Evolutionary conservation across 2,329 filamentous ascomycete species (phyloP).

Genomic region (Fonsecaea pugnacius): DNA sequence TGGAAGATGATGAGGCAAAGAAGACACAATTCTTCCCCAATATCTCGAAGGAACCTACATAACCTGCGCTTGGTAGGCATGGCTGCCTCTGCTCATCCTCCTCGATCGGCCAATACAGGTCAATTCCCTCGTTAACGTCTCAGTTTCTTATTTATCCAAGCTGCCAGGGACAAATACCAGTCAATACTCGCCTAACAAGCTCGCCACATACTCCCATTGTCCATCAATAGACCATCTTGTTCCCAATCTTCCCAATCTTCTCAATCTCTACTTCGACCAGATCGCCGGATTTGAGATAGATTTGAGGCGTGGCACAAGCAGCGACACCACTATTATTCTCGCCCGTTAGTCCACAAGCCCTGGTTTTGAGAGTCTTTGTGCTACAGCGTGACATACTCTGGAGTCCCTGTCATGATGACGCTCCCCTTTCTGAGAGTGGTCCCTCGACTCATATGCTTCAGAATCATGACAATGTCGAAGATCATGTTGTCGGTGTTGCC

Average conservation of each 20-base stretch:
- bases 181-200: background rate
- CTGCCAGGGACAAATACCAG: background rate
- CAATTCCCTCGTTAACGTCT: no score
- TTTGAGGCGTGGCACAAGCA: background rate
- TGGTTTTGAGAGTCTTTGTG: background rate
- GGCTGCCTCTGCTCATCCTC: no score
- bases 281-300: background rate
- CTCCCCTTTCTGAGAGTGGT: constrained; percentile 45
- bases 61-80: no score
- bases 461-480: constrained; percentile 42
- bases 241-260: background rate
- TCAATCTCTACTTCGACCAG: constrained; percentile 1
- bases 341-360: background rate
- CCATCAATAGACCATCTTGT: background rate
- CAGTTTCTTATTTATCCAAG: background rate
- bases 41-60: no score
- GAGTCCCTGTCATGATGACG: constrained; percentile 48
- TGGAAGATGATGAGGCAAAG: no score
- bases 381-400: constrained; percentile 10
- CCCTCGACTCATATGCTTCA: constrained; percentile 43
- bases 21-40: no score
- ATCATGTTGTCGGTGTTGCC: constrained; percentile 45
- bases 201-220: background rate
- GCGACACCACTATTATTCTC: background rate
- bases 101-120: no score